These are phyloP conservation scores for Boletellus deceptivus DNA, from an alignment of 1,284 basidiomycete species.

Conservation along the genomic window DNA sequence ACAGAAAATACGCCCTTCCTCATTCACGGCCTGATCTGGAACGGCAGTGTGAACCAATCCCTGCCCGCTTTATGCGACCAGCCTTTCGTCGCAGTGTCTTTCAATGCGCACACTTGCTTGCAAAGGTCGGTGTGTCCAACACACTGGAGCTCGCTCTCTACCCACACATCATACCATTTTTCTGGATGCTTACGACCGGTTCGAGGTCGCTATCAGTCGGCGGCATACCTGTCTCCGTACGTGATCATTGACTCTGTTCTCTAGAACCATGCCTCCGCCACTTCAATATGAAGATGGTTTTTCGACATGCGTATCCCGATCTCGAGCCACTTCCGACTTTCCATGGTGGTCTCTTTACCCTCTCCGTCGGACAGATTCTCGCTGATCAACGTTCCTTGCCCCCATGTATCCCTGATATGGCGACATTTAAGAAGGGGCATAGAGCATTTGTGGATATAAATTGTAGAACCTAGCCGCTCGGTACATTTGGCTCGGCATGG, in stretches of 20 bases:
- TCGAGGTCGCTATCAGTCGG: constrained; percentile 9
- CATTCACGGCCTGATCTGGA: constrained; percentile 32
- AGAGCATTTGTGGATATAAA: too few relatives aligned
- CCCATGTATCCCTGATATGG: constrained; percentile 1
- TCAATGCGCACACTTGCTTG: constrained; percentile 12
- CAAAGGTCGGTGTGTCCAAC: background rate
- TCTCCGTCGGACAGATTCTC: background rate
- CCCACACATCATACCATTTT: constrained; percentile 7
- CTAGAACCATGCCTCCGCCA: background rate
- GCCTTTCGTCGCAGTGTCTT: constrained; percentile 21
- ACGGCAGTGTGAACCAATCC: constrained; percentile 2
- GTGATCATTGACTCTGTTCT: constrained; percentile 1
- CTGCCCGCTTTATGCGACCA: constrained; percentile 18
- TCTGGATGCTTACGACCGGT: constrained; percentile 11
- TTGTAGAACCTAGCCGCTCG: too few relatives aligned
- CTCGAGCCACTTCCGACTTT: constrained; percentile 5
- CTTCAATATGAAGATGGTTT: background rate
- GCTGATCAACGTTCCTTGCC: background rate
- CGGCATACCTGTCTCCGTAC: background rate
- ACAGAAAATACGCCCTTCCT: background rate
- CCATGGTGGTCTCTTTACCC: constrained; percentile 1
- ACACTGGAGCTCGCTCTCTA: background rate
- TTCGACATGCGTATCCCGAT: background rate
- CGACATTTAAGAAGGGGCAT: background rate
- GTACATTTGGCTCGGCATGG: too few relatives aligned